phyloP scores from a whole-genome alignment of 495 filamentous ascomycete species.

The Cercophora scortea region DNA sequence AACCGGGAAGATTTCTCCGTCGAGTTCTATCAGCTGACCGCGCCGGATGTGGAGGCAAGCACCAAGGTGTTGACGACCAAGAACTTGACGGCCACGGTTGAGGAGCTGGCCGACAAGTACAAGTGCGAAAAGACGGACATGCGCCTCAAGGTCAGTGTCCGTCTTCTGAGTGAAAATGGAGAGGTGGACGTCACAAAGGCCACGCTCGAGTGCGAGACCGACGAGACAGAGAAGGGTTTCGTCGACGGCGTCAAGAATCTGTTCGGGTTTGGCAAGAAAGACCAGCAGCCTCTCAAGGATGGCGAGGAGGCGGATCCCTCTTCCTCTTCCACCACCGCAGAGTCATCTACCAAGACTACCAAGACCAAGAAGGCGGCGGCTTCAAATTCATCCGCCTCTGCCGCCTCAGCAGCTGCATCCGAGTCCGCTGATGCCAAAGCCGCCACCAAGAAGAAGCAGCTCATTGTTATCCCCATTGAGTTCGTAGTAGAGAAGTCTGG shows the following conservation, averaged over 20 bases:
- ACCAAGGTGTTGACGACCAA: slow-evolving; percentile 52
- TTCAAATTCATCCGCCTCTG: slow-evolving; percentile 33
- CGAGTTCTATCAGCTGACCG: slow-evolving; percentile 64
- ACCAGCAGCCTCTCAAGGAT: slow-evolving; percentile 69
- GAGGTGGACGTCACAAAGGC: slow-evolving; percentile 72
- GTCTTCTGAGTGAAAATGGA: slow-evolving; percentile 65
- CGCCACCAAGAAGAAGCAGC: slow-evolving; percentile 51
- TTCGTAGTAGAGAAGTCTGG: slow-evolving; percentile 56
- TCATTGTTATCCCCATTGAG: slow-evolving; percentile 62
- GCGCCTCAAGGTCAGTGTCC: slow-evolving; percentile 67
- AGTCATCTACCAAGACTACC: slow-evolving; percentile 20
- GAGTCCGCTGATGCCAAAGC: slow-evolving; percentile 34
- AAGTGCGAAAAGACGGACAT: slow-evolving; percentile 72
- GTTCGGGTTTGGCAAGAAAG: slow-evolving; percentile 84
- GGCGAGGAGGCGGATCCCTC: slow-evolving; percentile 47
- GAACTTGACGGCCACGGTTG: slow-evolving; percentile 78
- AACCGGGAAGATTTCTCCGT: slow-evolving; percentile 81
- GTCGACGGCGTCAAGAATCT: slow-evolving; percentile 91
- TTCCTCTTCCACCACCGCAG: slow-evolving; percentile 31
- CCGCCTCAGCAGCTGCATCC: slow-evolving; percentile 36
- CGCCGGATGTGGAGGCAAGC: slow-evolving; percentile 40
- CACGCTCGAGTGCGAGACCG: slow-evolving; percentile 75
- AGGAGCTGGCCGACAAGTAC: slow-evolving; percentile 63
- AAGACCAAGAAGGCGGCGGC: slow-evolving; percentile 21
- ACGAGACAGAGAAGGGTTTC: slow-evolving; percentile 60